A percentile compares a stretch with the other conserved stretches of the same genome.
These are phyloP conservation scores for Phoma sp. DNA, from an alignment of 2,329 filamentous ascomycete species.

Conservation along the genomic window DNA sequence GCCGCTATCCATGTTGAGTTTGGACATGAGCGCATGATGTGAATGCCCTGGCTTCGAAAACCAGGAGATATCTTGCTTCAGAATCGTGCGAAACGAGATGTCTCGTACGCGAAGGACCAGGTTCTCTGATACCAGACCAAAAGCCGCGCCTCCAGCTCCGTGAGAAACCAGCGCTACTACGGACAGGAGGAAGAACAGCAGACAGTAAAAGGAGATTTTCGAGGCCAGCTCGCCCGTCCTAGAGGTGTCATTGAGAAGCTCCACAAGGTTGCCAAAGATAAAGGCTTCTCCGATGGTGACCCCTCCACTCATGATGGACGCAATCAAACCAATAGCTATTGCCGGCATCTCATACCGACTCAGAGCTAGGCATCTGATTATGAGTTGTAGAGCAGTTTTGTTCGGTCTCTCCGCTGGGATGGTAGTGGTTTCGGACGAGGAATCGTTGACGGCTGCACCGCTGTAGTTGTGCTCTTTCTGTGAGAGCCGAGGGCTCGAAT, in stretches of 20 bases:
- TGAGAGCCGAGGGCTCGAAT: conserved; percentile 21
- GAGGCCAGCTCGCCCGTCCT: conserved; percentile 27
- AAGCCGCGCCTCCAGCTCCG: conserved; percentile 53
- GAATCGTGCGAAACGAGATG: conserved; percentile 57
- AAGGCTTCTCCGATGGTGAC: conserved; percentile 63
- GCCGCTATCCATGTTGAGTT: conserved; percentile 57
- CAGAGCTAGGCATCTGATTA: conserved; percentile 32
- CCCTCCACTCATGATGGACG: conserved; percentile 55
- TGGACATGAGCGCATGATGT: conserved; percentile 54
- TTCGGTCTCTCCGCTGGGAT: conserved; percentile 3
- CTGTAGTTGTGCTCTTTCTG: conserved; percentile 20
- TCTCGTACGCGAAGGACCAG: conserved; percentile 54
- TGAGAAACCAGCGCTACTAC: conserved; percentile 57
- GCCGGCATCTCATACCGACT: conserved; percentile 50
- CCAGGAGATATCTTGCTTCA: conserved; percentile 63
- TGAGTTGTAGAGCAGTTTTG: conserved; percentile 26
- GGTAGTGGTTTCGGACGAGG: background rate
- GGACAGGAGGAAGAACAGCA: conserved; percentile 62
- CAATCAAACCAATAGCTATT: conserved; percentile 51
- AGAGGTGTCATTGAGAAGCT: conserved; percentile 37
- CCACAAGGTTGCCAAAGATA: conserved; percentile 40
- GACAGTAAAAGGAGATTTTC: conserved; percentile 52
- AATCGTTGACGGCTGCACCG: background rate
- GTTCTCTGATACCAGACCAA: conserved; percentile 57
- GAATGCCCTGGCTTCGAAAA: conserved; percentile 53